These are phyloP conservation scores for Isatis lusitanica DNA, from an alignment of 441 rosid genomes.

Conservation along the genomic window DNA sequence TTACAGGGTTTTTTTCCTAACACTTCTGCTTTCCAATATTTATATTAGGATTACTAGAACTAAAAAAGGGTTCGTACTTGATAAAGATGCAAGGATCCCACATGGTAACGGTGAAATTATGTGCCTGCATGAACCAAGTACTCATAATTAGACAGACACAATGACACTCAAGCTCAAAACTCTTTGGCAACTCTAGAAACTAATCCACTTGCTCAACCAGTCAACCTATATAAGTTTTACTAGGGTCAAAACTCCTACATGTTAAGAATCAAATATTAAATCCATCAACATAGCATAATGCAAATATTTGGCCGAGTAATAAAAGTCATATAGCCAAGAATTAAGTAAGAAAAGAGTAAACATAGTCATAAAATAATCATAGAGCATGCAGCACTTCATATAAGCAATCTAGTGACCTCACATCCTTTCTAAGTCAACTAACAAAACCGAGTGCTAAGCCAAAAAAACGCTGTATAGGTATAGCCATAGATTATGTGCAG, in stretches of 20 bases:
- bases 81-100: slow-evolving; percentile 57
- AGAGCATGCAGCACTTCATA: not conserved
- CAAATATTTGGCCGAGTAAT: not conserved
- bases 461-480: not conserved
- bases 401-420: not conserved
- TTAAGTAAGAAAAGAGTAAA: not conserved
- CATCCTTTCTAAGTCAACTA: not conserved
- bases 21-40: not conserved
- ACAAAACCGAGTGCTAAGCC: not conserved
- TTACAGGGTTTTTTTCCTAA: slow-evolving; percentile 2
- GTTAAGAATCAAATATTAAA: not conserved
- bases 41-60: slow-evolving; percentile 14
- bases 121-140: slow-evolving; percentile 98
- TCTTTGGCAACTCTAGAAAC: slow-evolving; percentile 27
- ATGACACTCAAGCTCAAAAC: slow-evolving; percentile 39
- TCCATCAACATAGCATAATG: not conserved
- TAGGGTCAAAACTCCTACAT: not conserved
- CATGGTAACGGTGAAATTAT: slow-evolving; percentile 59
- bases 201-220: not conserved
- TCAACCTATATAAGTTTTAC: not conserved
- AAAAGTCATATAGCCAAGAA: not conserved
- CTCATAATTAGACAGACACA: slow-evolving; percentile 57
- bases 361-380: not conserved
- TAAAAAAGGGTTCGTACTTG: slow-evolving; percentile 55
- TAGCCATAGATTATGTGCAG: not conserved